Evolutionary conservation across 768 basidiomycete genomes (phyloP).

Genomic region (Pulveroboletus sp.): DNA sequence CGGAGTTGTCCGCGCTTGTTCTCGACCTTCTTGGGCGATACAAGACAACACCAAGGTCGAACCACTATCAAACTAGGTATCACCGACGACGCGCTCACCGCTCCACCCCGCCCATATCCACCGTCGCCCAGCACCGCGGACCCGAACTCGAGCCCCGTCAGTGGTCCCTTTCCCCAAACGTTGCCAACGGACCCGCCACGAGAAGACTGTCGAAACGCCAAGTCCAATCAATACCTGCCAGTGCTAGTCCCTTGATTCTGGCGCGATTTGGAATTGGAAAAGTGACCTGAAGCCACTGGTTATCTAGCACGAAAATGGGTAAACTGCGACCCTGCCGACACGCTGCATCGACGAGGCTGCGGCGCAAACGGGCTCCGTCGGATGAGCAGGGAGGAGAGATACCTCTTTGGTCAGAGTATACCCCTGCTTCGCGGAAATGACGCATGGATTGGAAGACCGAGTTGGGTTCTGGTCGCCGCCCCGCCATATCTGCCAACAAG

Average conservation of each 20-base stretch:
- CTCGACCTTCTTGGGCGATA: too few species aligned
- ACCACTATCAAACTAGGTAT: too few species aligned
- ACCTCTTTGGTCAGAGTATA: neutral
- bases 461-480: too few species aligned
- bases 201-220: neutral
- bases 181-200: conserved; percentile 5
- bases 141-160: neutral
- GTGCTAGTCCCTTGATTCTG: neutral
- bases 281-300: too few species aligned
- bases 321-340: conserved; percentile 23
- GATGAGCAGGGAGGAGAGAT: neutral
- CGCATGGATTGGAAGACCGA: too few species aligned
- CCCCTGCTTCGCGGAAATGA: conserved; percentile 6
- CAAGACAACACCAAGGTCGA: too few species aligned
- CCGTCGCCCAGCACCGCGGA: neutral
- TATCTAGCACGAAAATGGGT: neutral
- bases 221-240: too few species aligned
- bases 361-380: conserved; percentile 1
- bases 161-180: too few species aligned
- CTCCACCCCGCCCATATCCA: too few species aligned
- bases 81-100: too few species aligned
- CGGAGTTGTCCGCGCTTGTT: too few species aligned
- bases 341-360: conserved; percentile 28
- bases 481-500: too few species aligned
- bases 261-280: neutral